phyloP scores from a whole-genome alignment of 495 filamentous ascomycete genomes.

The Patellaria atrata region DNA sequence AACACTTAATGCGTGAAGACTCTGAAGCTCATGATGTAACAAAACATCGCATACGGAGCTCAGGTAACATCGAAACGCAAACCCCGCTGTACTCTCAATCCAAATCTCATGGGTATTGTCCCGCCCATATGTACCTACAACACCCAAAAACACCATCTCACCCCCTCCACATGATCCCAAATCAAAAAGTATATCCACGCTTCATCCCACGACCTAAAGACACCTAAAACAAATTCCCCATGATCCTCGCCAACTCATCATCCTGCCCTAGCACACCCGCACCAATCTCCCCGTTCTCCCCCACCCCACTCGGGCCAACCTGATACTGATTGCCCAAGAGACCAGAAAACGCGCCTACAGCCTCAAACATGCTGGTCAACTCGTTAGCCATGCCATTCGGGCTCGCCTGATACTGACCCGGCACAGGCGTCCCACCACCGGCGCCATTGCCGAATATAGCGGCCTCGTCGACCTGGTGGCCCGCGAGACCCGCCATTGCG shows the following conservation, averaged over 20 bases:
- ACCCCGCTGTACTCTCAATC: no score
- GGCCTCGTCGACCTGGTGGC: constrained; percentile 49
- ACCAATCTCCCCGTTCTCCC: constrained; percentile 30
- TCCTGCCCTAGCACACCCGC: constrained; percentile 43
- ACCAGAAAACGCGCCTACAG: constrained; percentile 43
- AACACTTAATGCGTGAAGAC: no score
- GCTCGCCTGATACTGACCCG: constrained; percentile 12
- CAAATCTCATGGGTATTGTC: no score
- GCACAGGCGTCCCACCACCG: constrained; percentile 7
- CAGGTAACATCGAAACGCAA: no score
- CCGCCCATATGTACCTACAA: no score
- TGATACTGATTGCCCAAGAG: constrained; percentile 27
- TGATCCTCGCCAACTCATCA: constrained; percentile 47
- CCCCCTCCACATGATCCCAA: no score
- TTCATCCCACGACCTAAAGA: no score
- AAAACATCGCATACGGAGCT: no score
- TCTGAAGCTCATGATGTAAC: no score
- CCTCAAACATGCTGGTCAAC: constrained; percentile 57
- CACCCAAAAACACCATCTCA: no score
- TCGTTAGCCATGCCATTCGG: constrained; percentile 42
- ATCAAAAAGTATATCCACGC: no score
- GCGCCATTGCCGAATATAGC: constrained; percentile 35
- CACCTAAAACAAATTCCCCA: constrained; percentile 58
- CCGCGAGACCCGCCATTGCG: constrained; percentile 60
- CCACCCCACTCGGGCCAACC: constrained; percentile 23